Percentiles rank a stretch among this genome's conserved stretches.
phyloP scores from a whole-genome alignment of 1,139 yeast genomes.

The Hyphopichia wangnamkhiaoensis region DNA sequence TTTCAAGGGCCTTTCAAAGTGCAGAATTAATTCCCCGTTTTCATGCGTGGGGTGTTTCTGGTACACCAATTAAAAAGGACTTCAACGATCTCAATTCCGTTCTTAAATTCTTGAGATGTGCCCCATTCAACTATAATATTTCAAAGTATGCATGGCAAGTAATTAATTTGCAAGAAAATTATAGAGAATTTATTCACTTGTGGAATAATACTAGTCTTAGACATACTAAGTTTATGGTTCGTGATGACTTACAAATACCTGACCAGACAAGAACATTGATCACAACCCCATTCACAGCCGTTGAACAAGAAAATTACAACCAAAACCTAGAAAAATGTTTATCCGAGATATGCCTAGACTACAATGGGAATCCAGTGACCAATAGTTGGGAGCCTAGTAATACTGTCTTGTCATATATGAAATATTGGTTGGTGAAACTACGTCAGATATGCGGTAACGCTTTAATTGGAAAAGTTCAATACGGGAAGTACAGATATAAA shows the following conservation, averaged over 20 bases:
- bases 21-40: constrained; percentile 78
- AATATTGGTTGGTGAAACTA: constrained; percentile 65
- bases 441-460: constrained; percentile 88
- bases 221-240: constrained; percentile 84
- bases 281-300: constrained; percentile 71
- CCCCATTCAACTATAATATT: constrained; percentile 56
- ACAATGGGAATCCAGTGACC: constrained; percentile 53
- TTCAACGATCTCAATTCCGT: constrained; percentile 71
- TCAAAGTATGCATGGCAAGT: constrained; percentile 44
- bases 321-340: constrained; percentile 63
- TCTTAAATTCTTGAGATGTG: constrained; percentile 61
- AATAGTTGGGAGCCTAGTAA: constrained; percentile 54
- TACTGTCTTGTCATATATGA: constrained; percentile 46
- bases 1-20: constrained; percentile 75
- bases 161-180: constrained; percentile 14
- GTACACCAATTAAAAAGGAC: constrained; percentile 79
- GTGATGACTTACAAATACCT: constrained; percentile 74
- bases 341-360: constrained; percentile 59
- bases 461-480: constrained; percentile 50
- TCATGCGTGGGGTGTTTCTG: constrained; percentile 97
- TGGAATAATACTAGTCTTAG: constrained; percentile 61
- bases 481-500: constrained; percentile 27
- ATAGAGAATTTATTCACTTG: constrained; percentile 45
- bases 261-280: constrained; percentile 70
- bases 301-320: constrained; percentile 82